phyloP scores from a whole-genome alignment of 1,284 basidiomycete genomes.

The Macrocystidia cucumis region DNA sequence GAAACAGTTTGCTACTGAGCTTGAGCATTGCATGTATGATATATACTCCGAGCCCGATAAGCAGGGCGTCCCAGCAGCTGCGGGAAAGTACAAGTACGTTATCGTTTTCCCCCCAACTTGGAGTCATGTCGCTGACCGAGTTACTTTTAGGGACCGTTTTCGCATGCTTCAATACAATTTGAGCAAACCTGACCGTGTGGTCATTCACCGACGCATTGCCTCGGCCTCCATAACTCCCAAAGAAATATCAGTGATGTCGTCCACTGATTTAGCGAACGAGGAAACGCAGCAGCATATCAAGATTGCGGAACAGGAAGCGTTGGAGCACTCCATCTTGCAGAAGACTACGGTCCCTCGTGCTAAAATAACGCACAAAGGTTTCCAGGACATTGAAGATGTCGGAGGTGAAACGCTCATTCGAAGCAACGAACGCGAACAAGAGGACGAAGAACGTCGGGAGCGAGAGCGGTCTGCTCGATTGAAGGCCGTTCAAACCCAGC shows the following conservation, averaged over 20 bases:
- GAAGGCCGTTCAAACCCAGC: conserved; percentile 34
- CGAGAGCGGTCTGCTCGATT: conserved; percentile 53
- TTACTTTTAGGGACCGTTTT: conserved; percentile 62
- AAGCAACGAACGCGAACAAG: conserved; percentile 47
- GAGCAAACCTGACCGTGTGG: conserved; percentile 65
- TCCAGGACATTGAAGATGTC: conserved; percentile 78
- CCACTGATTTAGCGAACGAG: conserved; percentile 79
- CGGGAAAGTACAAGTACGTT: conserved; percentile 73
- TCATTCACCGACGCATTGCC: conserved; percentile 70
- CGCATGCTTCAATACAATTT: conserved; percentile 79
- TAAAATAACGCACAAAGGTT: conserved; percentile 85
- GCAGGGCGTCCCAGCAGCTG: conserved; percentile 56
- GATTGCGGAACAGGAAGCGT: conserved; percentile 68
- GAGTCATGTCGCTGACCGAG: conserved; percentile 5
- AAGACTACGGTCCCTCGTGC: conserved; percentile 66
- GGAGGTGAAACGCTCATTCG: conserved; percentile 42
- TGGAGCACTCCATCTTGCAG: conserved; percentile 77
- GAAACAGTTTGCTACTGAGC: conserved; percentile 51
- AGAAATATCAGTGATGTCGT: conserved; percentile 75
- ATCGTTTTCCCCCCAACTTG: conserved; percentile 2
- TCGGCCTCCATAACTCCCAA: conserved; percentile 54
- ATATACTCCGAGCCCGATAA: conserved; percentile 74
- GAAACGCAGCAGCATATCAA: conserved; percentile 75
- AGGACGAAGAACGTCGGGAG: conserved; percentile 59
- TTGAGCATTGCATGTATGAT: conserved; percentile 67